Percentiles rank a stretch among this genome's conserved stretches.
phyloP scores from a whole-genome alignment of 805 yeast species.

The Blastobotrys americana region DNA sequence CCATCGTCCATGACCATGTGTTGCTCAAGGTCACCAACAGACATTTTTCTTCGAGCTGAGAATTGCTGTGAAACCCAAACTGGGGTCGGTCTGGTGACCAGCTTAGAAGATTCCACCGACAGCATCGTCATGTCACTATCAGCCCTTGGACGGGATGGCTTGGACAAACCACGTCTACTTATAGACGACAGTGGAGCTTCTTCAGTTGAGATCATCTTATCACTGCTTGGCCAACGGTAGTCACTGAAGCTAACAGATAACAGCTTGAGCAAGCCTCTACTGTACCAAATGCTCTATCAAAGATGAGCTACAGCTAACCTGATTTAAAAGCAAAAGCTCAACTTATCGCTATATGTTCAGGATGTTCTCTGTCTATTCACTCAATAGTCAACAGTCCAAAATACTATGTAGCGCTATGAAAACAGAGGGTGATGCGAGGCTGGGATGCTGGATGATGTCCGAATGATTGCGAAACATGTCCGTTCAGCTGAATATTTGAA shows the following conservation, averaged over 20 bases:
- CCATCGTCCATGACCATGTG: not conserved
- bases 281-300: too few species aligned
- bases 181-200: not conserved
- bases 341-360: too few species aligned
- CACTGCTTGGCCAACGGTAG: not conserved
- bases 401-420: too few species aligned
- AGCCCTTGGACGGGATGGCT: not conserved
- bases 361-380: too few species aligned
- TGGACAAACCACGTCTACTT: not conserved
- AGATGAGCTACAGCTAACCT: too few species aligned
- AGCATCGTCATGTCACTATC: not conserved
- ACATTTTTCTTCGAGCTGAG: slow-evolving; percentile 1
- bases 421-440: too few species aligned
- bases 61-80: slow-evolving; percentile 5
- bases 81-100: slow-evolving; percentile 7
- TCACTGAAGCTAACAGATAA: not conserved
- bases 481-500: too few species aligned
- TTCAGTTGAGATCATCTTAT: not conserved
- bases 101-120: not conserved
- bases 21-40: not conserved
- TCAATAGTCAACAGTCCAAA: too few species aligned
- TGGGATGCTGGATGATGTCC: too few species aligned
- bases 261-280: not conserved
- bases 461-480: too few species aligned
- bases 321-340: too few species aligned